Evolutionary conservation across 2,329 filamentous ascomycete genomes (phyloP), one percentile per base, ranked within the genome.

Genomic region (Beauveria sp.): DNA sequence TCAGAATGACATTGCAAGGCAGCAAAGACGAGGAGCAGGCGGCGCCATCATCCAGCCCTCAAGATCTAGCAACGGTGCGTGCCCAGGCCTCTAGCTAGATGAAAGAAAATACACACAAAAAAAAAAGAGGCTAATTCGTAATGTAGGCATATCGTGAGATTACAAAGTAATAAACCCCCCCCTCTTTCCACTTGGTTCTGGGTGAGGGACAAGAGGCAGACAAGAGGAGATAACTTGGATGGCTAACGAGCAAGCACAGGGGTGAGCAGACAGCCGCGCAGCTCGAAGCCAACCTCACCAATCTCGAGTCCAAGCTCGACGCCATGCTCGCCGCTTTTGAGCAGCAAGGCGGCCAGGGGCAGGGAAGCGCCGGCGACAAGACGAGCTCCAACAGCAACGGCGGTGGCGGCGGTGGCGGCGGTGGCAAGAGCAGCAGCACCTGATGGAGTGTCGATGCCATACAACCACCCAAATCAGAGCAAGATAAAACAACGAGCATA

Each of bases 281-380:
- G 34, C 77, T 86, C 20, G 83, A 86, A 68, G 73, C 77, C 2
- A 81, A 80, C 65, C 74, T 86, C 55, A 74, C 76, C 9, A 78
- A 68, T 40, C 74, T 86, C 22, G 82, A 85, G 70, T 75, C 72
- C 67, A 83, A 79, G 68, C 76, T 86, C n/a, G 81, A 85, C 63
- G 77, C 76, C 63, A 73, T 86, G 24, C 74, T 86, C 24, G 79
- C 78, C 18, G 76, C 77, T 26, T 72, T 83, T 54, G 81, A 80
- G 54, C 45, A 56, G 34, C 51, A 58, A 26, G 20, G 20, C 12
- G 56, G 20, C 30, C 47, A 42, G 30, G 28, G 47, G 3, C 30
- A 58, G 30, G 34, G 38, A 40, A n/a, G 24, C 24, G n/a, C 7
- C 22, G 8, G 56, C 16, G 43, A 30, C 22, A n/a, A 46, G 18